These are phyloP conservation scores for Suhomyces taliae DNA, from an alignment of 1,139 yeast species.

Conservation along the genomic window DNA sequence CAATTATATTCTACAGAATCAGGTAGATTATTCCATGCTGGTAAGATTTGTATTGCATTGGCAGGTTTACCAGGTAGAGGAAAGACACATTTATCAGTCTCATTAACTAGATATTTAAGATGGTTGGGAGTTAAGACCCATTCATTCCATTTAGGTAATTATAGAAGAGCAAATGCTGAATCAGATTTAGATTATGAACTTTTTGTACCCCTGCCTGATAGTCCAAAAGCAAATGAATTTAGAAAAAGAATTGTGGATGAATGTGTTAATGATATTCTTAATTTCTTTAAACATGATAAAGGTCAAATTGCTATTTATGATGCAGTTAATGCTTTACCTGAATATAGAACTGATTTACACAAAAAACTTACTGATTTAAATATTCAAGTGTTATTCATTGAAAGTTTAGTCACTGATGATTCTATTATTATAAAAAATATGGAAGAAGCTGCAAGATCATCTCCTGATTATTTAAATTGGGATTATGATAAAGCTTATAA, in stretches of 20 bases:
- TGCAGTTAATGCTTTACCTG: conserved; percentile 83
- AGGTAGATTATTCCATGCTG: conserved; percentile 92
- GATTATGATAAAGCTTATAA: conserved; percentile 59
- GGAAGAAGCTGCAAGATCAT: conserved; percentile 74
- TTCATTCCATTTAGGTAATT: conserved; percentile 90
- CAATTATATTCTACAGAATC: conserved; percentile 89
- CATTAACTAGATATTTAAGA: conserved; percentile 84
- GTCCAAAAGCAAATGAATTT: conserved; percentile 52
- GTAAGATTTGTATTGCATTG: conserved; percentile 82
- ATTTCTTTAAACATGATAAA: conserved; percentile 68
- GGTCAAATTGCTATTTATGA: conserved; percentile 97
- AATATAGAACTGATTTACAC: conserved; percentile 61
- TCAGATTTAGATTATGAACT: conserved; percentile 66
- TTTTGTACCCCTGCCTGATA: conserved; percentile 61
- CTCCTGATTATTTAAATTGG: conserved; percentile 87
- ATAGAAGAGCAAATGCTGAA: conserved; percentile 64
- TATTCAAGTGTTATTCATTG: conserved; percentile 83
- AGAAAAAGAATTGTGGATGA: conserved; percentile 61
- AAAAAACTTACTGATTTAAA: conserved; percentile 53
- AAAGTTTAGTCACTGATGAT: conserved; percentile 78
- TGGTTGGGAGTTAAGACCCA: conserved; percentile 96
- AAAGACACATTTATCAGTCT: conserved; percentile 88
- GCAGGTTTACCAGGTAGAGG: conserved; percentile 98
- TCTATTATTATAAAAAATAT: conserved; percentile 72
- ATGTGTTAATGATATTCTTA: conserved; percentile 68